Percentiles rank a stretch among this genome's conserved stretches.
Evolutionary conservation across 78 protist species (phyloP).

Genomic region (Isochrysis galbana): DNA sequence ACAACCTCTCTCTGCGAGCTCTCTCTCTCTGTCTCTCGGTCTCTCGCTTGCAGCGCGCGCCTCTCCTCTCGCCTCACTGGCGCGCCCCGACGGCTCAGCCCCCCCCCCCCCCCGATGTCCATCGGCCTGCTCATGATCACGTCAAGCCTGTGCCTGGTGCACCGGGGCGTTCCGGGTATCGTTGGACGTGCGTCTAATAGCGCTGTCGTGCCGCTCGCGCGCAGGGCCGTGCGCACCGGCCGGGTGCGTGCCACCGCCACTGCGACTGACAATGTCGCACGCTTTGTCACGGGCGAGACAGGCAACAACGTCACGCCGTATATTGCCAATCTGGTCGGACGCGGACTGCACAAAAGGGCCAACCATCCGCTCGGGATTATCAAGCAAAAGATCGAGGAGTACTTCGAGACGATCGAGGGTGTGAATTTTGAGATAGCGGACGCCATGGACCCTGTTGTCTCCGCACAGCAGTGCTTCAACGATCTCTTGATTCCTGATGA

Average conservation of each 20-base stretch:
- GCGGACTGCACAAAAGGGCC: not conserved
- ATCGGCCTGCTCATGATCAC: too few species aligned
- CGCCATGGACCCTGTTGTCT: not conserved
- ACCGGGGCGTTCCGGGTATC: too few species aligned
- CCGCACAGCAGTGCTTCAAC: slow-evolving; percentile 60
- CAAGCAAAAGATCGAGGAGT: not conserved
- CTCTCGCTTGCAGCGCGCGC: too few species aligned
- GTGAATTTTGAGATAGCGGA: not conserved
- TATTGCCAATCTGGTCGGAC: slow-evolving; percentile 17
- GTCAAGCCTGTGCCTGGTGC: too few species aligned
- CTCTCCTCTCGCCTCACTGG: too few species aligned
- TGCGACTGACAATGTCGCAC: not conserved
- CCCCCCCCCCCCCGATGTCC: too few species aligned
- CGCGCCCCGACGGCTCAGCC: too few species aligned
- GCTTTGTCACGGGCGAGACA: not conserved
- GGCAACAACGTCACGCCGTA: slow-evolving; percentile 22
- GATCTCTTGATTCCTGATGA: slow-evolving; percentile 66
- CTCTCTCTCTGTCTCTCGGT: too few species aligned
- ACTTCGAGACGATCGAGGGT: not conserved
- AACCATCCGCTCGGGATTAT: slow-evolving; percentile 25
- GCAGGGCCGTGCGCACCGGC: not conserved
- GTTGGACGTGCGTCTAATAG: too few species aligned
- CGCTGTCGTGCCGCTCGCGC: too few species aligned
- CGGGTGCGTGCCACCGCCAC: not conserved
- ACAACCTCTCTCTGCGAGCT: too few species aligned